Base-by-base conservation (phyloP, 257 asterid genomes). In the Primulina huaijiensis region DNA sequence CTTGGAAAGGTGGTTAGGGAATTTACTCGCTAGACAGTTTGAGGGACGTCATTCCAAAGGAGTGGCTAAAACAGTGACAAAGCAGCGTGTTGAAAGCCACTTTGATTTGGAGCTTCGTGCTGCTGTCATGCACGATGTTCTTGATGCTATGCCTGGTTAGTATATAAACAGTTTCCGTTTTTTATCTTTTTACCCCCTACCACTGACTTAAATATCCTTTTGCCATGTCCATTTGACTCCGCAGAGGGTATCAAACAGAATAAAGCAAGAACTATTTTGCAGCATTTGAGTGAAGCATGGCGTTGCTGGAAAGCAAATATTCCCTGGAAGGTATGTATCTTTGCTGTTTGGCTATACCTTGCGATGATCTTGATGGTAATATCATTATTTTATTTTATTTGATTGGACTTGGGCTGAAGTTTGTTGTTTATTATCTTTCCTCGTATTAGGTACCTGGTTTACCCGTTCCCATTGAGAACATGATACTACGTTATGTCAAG, bases 261-360 rank as follows among this genome's bases (percentile, higher is more conserved):
- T 67, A 94, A 94, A 81, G 96, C 99, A 7, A 94, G 97, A 81
- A 94, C 99, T 34, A 94, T 94, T 66, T 75, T 94, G 92, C 99
- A 94, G 84, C 99, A 91, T 81, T 71, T 94, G 68, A 91, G 99
- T 77, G 99, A 94, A 80, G 99, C 99, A 30, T 94, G 99, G 99
- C 96, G 97, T 40, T 94, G 99, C 81, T 94, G 99, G 99, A 94
- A 94, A 77, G 99, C 97, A 66, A 94, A 94, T 72, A 94, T 94
- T 80, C 99, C 99, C 17, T 94, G 99, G 99, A 94, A 94, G 92
- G 95, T 87, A 77, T 65, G 35, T 23, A 23, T 23, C 25, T 40
- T 35, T 46, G 33, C 43, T 63, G 46, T 65, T 68, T 56, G 33
- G 8, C 34, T 59, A 19, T 61, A 30, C 37, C 37, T 27, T 38